Evolutionary conservation across 2,329 filamentous ascomycete species (phyloP).

Genomic region (Ceratocystis papillata): DNA sequence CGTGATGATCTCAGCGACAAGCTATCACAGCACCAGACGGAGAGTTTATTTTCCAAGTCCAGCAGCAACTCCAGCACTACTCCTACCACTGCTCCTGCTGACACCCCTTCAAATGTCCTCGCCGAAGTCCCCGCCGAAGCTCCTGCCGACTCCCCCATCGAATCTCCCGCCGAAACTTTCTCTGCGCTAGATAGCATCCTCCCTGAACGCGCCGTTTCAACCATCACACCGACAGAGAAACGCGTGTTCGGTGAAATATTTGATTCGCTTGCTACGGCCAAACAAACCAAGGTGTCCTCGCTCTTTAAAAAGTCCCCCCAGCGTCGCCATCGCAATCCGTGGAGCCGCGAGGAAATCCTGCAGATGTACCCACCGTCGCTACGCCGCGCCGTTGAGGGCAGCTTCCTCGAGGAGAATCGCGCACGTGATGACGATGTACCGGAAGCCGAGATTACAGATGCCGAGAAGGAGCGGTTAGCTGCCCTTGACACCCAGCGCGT

Average conservation of each 20-base stretch:
- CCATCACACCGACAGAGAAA: conserved; percentile 48
- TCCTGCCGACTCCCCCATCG: neutral
- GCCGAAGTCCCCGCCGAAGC: neutral
- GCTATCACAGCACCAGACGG: neutral
- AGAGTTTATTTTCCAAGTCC: neutral
- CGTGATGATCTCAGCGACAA: neutral
- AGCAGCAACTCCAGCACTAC: neutral
- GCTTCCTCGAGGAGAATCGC: conserved; percentile 33
- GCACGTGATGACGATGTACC: conserved; percentile 15
- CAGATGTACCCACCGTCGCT: conserved; percentile 34
- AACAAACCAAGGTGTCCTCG: conserved; percentile 8
- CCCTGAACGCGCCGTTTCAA: conserved; percentile 32
- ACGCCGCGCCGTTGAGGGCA: conserved; percentile 34
- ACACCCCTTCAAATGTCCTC: neutral
- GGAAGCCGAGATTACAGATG: neutral
- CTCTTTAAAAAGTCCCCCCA: conserved; percentile 8
- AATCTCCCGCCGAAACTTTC: neutral
- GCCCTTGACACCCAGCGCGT: conserved; percentile 18
- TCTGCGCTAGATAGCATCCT: neutral
- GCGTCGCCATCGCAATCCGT: neutral
- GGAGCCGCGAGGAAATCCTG: conserved; percentile 31
- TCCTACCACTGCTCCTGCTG: neutral
- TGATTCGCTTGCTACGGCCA: conserved; percentile 31
- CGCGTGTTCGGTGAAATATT: conserved; percentile 51
- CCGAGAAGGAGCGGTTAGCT: conserved; percentile 11